Conservation (phyloP, 2,329 filamentous ascomycete genomes). For the Clarireedia homoeocarpa region DNA sequence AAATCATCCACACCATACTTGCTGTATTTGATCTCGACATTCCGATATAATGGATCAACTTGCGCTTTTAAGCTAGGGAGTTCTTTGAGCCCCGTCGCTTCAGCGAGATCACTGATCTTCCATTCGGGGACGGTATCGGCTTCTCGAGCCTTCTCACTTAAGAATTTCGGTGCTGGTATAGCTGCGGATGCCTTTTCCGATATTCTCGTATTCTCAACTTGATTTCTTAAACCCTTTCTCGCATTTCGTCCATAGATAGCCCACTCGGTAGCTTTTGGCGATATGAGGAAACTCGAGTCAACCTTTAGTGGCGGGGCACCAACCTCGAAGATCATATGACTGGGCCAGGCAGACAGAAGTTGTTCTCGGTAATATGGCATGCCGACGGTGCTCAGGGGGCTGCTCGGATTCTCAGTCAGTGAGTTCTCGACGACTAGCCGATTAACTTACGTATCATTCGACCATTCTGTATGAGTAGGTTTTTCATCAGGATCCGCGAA, state of each 20-base stretch:
- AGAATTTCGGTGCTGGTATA: constrained; percentile 75
- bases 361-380: constrained; percentile 90
- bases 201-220: constrained; percentile 69
- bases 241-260: constrained; percentile 74
- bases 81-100: constrained; percentile 59
- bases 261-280: constrained; percentile 64
- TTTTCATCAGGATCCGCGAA: constrained; percentile 51
- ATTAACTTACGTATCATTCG: constrained; percentile 54
- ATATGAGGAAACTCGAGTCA: constrained; percentile 61
- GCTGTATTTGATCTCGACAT: constrained; percentile 97
- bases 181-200: constrained; percentile 50
- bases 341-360: constrained; percentile 84
- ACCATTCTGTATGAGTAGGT: constrained; percentile 50
- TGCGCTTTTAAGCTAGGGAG: constrained; percentile 72
- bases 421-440: background rate
- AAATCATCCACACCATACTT: constrained; percentile 99
- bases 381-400: constrained; percentile 75
- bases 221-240: constrained; percentile 64
- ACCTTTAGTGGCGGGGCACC: constrained; percentile 73
- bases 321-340: constrained; percentile 73
- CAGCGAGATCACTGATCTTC: constrained; percentile 46
- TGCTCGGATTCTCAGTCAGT: constrained; percentile 26
- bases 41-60: constrained; percentile 81
- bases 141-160: constrained; percentile 86
- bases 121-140: constrained; percentile 37